Conservation (phyloP, 2,329 filamentous ascomycete species). For the Pseudodiploospora longispora region DNA sequence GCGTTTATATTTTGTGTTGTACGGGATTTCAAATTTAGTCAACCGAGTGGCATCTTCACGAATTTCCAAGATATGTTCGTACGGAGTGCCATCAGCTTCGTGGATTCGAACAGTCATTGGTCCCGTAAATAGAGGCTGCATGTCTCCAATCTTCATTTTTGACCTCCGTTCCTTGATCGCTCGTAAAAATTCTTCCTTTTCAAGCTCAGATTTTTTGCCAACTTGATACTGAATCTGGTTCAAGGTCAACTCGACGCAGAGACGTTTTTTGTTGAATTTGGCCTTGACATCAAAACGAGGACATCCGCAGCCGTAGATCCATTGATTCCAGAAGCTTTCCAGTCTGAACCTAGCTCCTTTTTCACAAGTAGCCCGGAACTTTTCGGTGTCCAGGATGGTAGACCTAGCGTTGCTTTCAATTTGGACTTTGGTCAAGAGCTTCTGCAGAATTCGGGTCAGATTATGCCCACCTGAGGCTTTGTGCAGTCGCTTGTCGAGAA, state of each 20-base stretch:
- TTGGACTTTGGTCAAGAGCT: conserved; percentile 78
- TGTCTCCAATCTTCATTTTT: conserved; percentile 58
- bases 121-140: conserved; percentile 80
- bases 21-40: conserved; percentile 84
- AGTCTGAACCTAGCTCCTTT: conserved; percentile 80
- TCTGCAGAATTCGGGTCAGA: conserved; percentile 75
- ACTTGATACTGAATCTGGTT: conserved; percentile 59
- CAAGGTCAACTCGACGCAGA: conserved; percentile 88
- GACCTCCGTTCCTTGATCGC: conserved; percentile 73
- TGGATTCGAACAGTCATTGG: conserved; percentile 98
- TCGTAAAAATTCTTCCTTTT: conserved; percentile 70
- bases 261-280: conserved; percentile 93
- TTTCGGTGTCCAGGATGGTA: conserved; percentile 63
- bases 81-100: conserved; percentile 94
- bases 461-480: conserved; percentile 79
- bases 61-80: conserved; percentile 96
- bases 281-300: conserved; percentile 81
- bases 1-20: conserved; percentile 98
- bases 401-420: conserved; percentile 54
- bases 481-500: conserved; percentile 81
- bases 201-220: conserved; percentile 40
- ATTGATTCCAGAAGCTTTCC: conserved; percentile 88
- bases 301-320: conserved; percentile 82
- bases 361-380: conserved; percentile 78
- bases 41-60: conserved; percentile 71